Conservation (phyloP, 1,139 yeast genomes). For the Scheffersomyces titani region DNA sequence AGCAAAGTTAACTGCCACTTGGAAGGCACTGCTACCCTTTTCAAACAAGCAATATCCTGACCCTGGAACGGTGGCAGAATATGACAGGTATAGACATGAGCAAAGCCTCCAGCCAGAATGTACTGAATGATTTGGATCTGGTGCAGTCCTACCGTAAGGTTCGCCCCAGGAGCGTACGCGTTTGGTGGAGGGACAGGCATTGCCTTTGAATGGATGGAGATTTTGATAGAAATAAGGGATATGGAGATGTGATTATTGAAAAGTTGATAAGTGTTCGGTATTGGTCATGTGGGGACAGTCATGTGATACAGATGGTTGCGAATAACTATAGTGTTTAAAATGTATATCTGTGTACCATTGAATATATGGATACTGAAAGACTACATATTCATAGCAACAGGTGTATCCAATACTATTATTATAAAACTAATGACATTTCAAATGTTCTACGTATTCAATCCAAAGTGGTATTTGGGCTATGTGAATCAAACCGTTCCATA, state of each 20-base stretch:
- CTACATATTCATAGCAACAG: too few relatives aligned
- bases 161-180: constrained; percentile 62
- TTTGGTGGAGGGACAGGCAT: constrained; percentile 50
- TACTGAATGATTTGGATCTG: constrained; percentile 57
- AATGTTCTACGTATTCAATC: too few relatives aligned
- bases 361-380: too few relatives aligned
- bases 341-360: too few relatives aligned
- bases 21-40: constrained; percentile 74
- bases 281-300: not conserved
- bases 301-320: not conserved
- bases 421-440: not conserved
- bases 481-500: too few relatives aligned
- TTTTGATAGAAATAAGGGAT: not conserved
- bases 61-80: constrained; percentile 53
- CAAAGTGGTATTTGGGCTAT: not conserved
- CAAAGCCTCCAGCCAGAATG: constrained; percentile 73
- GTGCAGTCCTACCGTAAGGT: constrained; percentile 67
- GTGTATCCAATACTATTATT: too few relatives aligned
- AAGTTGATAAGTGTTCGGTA: not conserved
- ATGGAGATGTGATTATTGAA: not conserved
- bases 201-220: not conserved
- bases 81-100: constrained; percentile 69
- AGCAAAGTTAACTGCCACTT: constrained; percentile 66
- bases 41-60: constrained; percentile 62
- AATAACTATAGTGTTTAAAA: too few relatives aligned